phyloP scores from a whole-genome alignment of 805 yeast species.

The Saccharomycopsis oosterbeekiorum region DNA sequence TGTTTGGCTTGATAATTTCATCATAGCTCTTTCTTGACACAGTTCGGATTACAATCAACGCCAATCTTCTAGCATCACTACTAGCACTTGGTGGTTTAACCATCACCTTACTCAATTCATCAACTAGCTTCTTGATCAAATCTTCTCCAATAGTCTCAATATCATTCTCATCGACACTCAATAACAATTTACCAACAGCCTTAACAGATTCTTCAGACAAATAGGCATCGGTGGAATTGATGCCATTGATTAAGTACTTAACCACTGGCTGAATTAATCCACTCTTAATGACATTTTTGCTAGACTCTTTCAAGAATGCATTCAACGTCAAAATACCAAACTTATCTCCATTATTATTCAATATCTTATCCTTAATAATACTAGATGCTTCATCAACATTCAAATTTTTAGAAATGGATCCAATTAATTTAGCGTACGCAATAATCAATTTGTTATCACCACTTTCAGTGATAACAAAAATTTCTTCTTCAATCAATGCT shows the following conservation, averaged over 20 bases:
- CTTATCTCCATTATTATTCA: conserved; percentile 37
- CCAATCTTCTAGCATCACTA: conserved; percentile 66
- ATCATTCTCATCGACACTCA: conserved; percentile 36
- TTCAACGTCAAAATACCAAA: conserved; percentile 67
- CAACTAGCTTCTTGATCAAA: conserved; percentile 33
- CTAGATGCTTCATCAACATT: conserved; percentile 52
- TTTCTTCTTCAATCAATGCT: conserved; percentile 65
- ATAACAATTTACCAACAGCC: conserved; percentile 73
- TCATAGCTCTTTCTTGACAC: conserved; percentile 53
- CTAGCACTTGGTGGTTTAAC: conserved; percentile 52
- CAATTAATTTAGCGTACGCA: conserved; percentile 70
- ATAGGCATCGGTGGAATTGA: conserved; percentile 35
- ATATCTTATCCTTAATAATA: conserved; percentile 50
- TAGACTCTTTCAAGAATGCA: conserved; percentile 71
- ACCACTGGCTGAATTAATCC: conserved; percentile 43
- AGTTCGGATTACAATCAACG: conserved; percentile 69
- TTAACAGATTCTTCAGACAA: conserved; percentile 66
- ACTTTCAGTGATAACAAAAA: conserved; percentile 28
- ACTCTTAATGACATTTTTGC: conserved; percentile 46
- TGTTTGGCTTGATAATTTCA: conserved; percentile 39
- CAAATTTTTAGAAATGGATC: conserved; percentile 62
- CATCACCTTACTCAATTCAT: conserved; percentile 39
- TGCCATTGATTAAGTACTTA: conserved; percentile 36
- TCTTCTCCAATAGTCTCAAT: conserved; percentile 30
- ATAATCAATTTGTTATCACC: conserved; percentile 51